Base-by-base conservation (phyloP, 1,284 basidiomycete genomes). In the Sporisorium reilianum region DNA sequence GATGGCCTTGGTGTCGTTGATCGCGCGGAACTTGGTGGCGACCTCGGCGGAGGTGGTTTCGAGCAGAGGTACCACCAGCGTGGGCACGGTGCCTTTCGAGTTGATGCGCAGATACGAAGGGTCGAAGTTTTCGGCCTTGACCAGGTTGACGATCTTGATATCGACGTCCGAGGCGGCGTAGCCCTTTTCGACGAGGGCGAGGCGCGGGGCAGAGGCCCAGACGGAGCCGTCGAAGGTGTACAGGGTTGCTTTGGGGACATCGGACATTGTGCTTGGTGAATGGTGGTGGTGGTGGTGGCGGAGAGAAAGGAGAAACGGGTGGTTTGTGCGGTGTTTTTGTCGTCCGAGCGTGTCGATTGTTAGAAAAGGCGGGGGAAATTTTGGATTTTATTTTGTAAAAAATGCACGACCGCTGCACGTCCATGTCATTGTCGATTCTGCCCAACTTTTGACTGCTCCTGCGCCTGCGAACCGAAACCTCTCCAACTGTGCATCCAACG, bases 81-180 rank as follows among this genome's bases (percentile, higher is more conserved):
- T 91, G 6, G 93, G 93, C 0, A 95, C 89, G n/a, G 91, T 93
- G 14, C 90, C 92, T 91, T 91, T 90, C 41, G 90, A 87, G 84
- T 93, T 95, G 83, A 95, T 86, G 55, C 93, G 90, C 62, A 92
- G 86, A 81, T 90, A 92, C 28, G 86, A 85, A 11, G 90, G 90
- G 38, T 86, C 85, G 75, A 91, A 91, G 85, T 91, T 91, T 70
- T 88, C 88, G 38, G 89, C 70, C 22, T 60, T 41, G 45, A 45
- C 5, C 36, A 85, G 81, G 55, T 84, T 79, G 62, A 80, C 77
- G 41, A 51, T 74, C 40, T 75, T 82, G 50, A 80, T 60, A 12
- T 79, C 84, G 11, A 75, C 60, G 53, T 84, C 84, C 6, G 77
- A 52, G 25, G 50, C 18, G 7, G 54, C 44, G 61, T 80, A 80